Base-by-base conservation (phyloP, 192 early-diverging fungal genomes). In the Endogone sp. region DNA sequence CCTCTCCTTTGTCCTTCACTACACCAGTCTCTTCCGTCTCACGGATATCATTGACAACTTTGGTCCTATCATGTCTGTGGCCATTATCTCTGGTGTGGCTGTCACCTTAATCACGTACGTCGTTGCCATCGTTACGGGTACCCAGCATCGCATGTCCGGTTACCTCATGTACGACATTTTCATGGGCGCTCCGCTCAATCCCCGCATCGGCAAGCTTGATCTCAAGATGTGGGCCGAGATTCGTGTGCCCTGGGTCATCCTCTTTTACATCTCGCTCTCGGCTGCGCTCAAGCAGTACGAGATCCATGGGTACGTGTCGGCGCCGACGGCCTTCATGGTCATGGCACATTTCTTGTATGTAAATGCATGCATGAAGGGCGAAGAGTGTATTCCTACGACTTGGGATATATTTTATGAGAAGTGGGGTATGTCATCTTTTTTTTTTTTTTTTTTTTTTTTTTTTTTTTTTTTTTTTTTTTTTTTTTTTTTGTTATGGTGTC, bases 391-490 rank as follows among this genome's bases (percentile, higher is more conserved):
- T 63, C 78, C 79, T 37, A 82, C 81, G 2, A 77, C 81, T 10
- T 82, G 81, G 81, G 81, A 82, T 69, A 80, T 82, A 37, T 78
- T 80, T 60, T 82, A 82, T 56, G 81, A 82, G 68, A 87, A 87
- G 81, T 73, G 75, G 69, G 79, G 73, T 76, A 73, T 63, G 71
- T 74, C 57, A 44, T 60, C 16, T 49, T 6, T 49, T 49, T 49
- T 23, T 59, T 8, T 29, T 28, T 49, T 49, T 6, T 49, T 49
- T 49, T 23, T 59, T 8, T 29, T 28, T 49, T 49, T 6, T 49
- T 49, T 49, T 23, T 59, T 8, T 29, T 28, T 49, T 49, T 6
- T 49, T 49, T 49, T 23, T 59, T 8, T 29, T 28, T n/a, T n/a
- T n/a, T 49, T 49, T 6, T 49, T 49, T 49, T 23, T 59, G 22